Conservation (phyloP, 306 rosid species). For the Cucurbita argyrosperma region DNA sequence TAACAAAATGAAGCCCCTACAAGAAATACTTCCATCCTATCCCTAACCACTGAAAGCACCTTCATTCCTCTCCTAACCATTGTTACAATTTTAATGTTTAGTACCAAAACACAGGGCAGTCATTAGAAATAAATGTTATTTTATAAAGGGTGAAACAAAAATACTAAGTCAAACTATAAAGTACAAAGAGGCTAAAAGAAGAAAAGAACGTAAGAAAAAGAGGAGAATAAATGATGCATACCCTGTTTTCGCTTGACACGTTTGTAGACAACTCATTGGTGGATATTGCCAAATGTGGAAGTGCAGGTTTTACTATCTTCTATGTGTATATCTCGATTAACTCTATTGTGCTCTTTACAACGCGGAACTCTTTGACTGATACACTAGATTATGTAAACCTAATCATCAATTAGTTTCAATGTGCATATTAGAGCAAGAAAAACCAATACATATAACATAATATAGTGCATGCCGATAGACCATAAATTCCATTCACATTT, state of each 20-base stretch:
- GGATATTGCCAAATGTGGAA: constrained; percentile 23
- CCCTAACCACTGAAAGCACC: neutral
- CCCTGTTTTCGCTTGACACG: constrained; percentile 53
- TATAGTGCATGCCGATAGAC: neutral
- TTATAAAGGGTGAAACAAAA: neutral
- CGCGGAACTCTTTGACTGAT: constrained; percentile 70
- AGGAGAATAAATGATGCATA: constrained; percentile 16
- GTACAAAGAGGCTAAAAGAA: neutral
- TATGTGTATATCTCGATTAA: constrained; percentile 31
- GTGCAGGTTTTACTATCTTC: constrained; percentile 54
- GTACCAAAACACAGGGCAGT: neutral
- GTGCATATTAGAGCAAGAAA: neutral
- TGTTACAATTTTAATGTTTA: neutral
- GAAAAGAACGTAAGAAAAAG: neutral
- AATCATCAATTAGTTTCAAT: constrained; percentile 12
- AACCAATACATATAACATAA: neutral
- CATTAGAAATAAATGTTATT: neutral
- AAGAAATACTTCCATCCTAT: neutral
- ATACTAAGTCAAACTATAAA: neutral
- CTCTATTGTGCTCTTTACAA: constrained; percentile 92
- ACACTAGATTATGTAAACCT: constrained; percentile 33
- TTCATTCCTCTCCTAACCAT: neutral
- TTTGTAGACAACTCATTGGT: constrained; percentile 17
- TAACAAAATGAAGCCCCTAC: neutral
- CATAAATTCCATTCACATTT: neutral